These are phyloP conservation scores for Hordeum marinum DNA, from an alignment of 176 grass and related monocot genomes.

Conservation along the genomic window DNA sequence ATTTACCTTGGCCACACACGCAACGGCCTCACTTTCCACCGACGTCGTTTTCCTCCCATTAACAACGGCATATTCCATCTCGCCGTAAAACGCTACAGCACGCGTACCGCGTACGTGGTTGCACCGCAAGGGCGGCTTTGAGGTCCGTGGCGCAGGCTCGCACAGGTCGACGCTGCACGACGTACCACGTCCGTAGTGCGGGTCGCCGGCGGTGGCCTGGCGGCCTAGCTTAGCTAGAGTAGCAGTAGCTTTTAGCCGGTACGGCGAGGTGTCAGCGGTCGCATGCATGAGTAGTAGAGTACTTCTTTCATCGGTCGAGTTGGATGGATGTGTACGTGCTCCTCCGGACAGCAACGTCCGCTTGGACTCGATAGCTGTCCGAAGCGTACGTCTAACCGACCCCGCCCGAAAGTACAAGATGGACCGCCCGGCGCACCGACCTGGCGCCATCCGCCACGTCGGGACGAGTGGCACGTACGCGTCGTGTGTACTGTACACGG, in stretches of 20 bases:
- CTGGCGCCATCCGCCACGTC: conserved; percentile 19
- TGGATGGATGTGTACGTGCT: not conserved
- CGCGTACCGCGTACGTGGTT: too few relatives aligned
- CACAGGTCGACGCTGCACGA: not conserved
- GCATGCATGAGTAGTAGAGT: not conserved
- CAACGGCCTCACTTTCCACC: not conserved
- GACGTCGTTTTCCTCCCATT: not conserved
- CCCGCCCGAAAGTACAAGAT: conserved; percentile 10
- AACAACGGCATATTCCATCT: not conserved
- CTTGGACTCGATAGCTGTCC: not conserved
- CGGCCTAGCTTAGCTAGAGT: not conserved
- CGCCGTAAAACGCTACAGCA: not conserved
- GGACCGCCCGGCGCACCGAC: not conserved
- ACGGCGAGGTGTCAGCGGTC: not conserved
- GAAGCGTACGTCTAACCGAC: conserved; percentile 32
- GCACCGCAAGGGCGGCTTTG: not conserved
- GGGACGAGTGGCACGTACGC: not conserved
- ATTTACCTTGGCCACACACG: not conserved
- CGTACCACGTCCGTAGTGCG: not conserved
- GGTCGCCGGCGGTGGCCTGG: not conserved
- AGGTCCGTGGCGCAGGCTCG: not conserved
- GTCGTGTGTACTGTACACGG: not conserved
- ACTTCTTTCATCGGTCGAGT: not conserved
- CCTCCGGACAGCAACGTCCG: not conserved
- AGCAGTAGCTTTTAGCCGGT: not conserved